phyloP scores from a whole-genome alignment of 179 eudicot species.

The Heliamphora pulchella region DNA sequence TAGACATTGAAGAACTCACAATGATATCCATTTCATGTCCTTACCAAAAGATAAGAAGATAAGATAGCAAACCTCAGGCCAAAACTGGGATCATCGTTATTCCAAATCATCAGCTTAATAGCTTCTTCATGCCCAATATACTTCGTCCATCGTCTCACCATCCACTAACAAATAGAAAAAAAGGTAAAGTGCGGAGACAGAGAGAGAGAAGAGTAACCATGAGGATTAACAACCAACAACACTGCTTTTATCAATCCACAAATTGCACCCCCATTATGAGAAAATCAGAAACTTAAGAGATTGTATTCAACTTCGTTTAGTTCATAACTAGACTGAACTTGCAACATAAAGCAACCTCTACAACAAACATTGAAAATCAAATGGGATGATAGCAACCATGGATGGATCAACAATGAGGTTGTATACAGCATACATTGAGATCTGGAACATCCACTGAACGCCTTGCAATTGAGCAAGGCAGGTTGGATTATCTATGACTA shows the following conservation, averaged over 20 bases:
- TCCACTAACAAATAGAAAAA: slow-evolving; percentile 51
- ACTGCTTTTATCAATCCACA: neutral
- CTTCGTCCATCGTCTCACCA: slow-evolving; percentile 92
- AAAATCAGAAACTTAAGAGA: neutral
- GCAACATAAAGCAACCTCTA: neutral
- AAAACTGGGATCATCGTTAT: slow-evolving; percentile 70
- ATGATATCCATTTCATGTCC: neutral
- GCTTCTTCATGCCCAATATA: slow-evolving; percentile 71
- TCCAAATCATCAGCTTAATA: slow-evolving; percentile 83
- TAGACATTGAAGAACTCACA: slow-evolving; percentile 15
- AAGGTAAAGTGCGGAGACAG: neutral
- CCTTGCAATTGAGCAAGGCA: neutral
- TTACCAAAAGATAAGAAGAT: slow-evolving; percentile 1
- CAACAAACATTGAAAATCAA: neutral
- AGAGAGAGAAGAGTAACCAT: neutral
- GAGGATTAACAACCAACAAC: neutral
- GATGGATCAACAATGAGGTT: neutral
- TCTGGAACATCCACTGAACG: neutral
- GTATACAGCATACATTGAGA: neutral
- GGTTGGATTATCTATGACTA: slow-evolving; percentile 3
- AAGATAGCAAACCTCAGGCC: slow-evolving; percentile 65
- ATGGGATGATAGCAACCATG: neutral
- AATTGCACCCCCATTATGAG: neutral
- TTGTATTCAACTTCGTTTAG: neutral
- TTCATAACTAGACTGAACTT: neutral